Conservation (phyloP, 805 yeast species). For the Saccharomycopsis guyanensis region DNA sequence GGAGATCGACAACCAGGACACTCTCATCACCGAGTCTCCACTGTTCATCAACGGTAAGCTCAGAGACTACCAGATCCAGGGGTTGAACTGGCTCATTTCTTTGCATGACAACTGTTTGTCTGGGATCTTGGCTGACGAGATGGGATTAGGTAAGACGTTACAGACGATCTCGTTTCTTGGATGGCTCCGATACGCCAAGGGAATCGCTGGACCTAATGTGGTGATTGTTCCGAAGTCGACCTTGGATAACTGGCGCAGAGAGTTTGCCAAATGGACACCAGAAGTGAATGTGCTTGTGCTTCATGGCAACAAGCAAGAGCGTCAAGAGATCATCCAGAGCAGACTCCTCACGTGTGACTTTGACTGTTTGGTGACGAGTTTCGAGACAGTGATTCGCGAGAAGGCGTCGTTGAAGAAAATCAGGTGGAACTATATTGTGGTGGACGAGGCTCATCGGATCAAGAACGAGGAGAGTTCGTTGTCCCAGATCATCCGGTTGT, state of each 20-base stretch:
- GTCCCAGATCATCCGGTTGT: slow-evolving; percentile 85
- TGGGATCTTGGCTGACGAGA: slow-evolving; percentile 95
- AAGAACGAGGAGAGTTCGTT: slow-evolving; percentile 89
- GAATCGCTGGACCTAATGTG: slow-evolving; percentile 83
- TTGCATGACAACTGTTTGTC: slow-evolving; percentile 81
- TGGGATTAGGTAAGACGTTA: slow-evolving; percentile 95
- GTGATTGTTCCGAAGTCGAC: slow-evolving; percentile 95
- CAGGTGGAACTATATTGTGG: slow-evolving; percentile 88
- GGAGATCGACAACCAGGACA: slow-evolving; percentile 41
- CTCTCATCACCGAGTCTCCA: slow-evolving; percentile 84
- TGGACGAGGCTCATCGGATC: slow-evolving; percentile 96
- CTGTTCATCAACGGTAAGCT: slow-evolving; percentile 64
- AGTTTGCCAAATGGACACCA: slow-evolving; percentile 93
- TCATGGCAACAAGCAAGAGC: slow-evolving; percentile 84
- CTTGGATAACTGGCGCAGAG: slow-evolving; percentile 92
- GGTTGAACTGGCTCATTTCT: slow-evolving; percentile 89
- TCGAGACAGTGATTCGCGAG: slow-evolving; percentile 89
- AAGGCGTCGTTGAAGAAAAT: slow-evolving; percentile 71
- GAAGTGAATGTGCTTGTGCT: slow-evolving; percentile 79
- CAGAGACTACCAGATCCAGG: slow-evolving; percentile 91
- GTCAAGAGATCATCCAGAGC: slow-evolving; percentile 52
- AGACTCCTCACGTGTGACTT: slow-evolving; percentile 65
- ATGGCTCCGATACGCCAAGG: slow-evolving; percentile 68
- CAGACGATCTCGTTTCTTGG: slow-evolving; percentile 93
- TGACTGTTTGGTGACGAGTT: slow-evolving; percentile 86